Evolutionary conservation across 2,329 filamentous ascomycete genomes (phyloP).

Genomic region (Lachnellula cervina): DNA sequence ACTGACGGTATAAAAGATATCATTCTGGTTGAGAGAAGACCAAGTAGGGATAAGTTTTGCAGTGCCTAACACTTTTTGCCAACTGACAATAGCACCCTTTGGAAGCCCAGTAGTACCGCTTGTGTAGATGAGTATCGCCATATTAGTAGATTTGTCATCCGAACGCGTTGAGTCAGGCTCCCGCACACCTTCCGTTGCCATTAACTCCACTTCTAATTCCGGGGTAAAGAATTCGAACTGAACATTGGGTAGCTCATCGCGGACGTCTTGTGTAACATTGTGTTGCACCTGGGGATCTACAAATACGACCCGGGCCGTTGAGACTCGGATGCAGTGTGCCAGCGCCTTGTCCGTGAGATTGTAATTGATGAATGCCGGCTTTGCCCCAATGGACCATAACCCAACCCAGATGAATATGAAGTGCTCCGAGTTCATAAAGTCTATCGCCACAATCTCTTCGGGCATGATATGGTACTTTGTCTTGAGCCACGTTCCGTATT

Average conservation of each 20-base stretch:
- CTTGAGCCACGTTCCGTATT: slow-evolving; percentile 72
- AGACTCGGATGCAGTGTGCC: slow-evolving; percentile 67
- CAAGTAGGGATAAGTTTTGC: slow-evolving; percentile 49
- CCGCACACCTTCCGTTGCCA: slow-evolving; percentile 47
- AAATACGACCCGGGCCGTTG: slow-evolving; percentile 62
- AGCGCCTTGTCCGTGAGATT: slow-evolving; percentile 69
- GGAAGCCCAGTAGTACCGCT: slow-evolving; percentile 82
- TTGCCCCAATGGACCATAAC: slow-evolving; percentile 77
- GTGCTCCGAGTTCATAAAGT: slow-evolving; percentile 75
- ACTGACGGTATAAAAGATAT: slow-evolving; percentile 70
- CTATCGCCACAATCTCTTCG: slow-evolving; percentile 72
- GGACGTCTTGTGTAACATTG: slow-evolving; percentile 55
- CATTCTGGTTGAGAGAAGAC: slow-evolving; percentile 53
- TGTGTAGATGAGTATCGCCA: slow-evolving; percentile 76
- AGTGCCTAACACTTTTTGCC: slow-evolving; percentile 57
- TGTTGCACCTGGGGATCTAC: slow-evolving; percentile 58
- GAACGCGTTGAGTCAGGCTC: slow-evolving; percentile 53
- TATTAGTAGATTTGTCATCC: slow-evolving; percentile 45
- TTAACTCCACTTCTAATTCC: slow-evolving; percentile 51
- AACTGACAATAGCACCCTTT: slow-evolving; percentile 73
- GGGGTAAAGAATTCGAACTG: slow-evolving; percentile 58
- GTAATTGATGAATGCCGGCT: slow-evolving; percentile 84
- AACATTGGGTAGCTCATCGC: slow-evolving; percentile 44
- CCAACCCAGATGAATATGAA: slow-evolving; percentile 72
- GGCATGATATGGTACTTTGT: slow-evolving; percentile 57